Evolutionary conservation across 805 yeast genomes (phyloP), one percentile per base, ranked within the genome.

Genomic region (Limtongia smithiae): DNA sequence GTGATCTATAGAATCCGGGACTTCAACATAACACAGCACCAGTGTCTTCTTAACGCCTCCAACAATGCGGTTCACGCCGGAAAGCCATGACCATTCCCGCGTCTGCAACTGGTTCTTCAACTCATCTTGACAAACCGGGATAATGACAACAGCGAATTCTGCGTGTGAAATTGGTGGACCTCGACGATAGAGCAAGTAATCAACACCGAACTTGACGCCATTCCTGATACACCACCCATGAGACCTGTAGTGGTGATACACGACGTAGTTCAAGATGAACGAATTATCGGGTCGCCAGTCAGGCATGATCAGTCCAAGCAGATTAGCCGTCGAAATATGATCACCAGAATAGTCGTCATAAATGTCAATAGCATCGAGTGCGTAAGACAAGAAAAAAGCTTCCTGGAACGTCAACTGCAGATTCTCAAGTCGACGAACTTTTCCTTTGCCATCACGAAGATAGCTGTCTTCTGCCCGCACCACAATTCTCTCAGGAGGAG

Each of bases 151-250:
- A 5, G 91, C 86, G 65, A 79, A 86, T 63, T 89, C 95, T 0
- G 98, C 97, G 65, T 93, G 99, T 43, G 83, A 80, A 65, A 90
- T 88, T 1, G 97, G 97, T 7, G 97, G 98, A 0, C 99, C 99
- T 50, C 91, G 73, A 46, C 83, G 80, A 65, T 93, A 93, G 4
- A 93, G 71, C 7, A 93, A 68, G 66, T 72, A 83, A 60, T 90
- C 94, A n/a, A 85, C 77, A 1, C 96, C 96, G 66, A 93, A 93
- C 66, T 93, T 93, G 48, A 89, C 78, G 0, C 97, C 98, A 0
- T 90, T 79, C 50, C 94, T 74, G 2, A 83, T 93, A 71, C 97
- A 91, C 97, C 97, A 93, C 0, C 97, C 97, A 22, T 79, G 74
- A 0, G 96, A 82, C 44, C 95, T 75, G 67, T 81, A 90, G 64